Evolutionary conservation across 225 moss, liverwort and hornwort genomes (phyloP), one percentile per base, ranked within the genome.

Genomic region (Antitrichia curtipendula): DNA sequence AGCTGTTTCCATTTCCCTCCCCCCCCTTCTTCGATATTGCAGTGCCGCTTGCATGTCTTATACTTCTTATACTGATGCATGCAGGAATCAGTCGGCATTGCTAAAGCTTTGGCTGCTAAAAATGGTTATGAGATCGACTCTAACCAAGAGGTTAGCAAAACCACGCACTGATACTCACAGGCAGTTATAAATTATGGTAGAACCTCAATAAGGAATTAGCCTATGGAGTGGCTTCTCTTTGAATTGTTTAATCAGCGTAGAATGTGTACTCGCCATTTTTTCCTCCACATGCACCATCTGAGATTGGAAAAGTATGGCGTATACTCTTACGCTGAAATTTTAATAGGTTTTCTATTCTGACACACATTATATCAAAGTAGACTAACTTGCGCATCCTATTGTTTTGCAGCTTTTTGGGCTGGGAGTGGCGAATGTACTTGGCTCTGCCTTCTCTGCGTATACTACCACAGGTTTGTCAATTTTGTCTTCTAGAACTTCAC

Each of bases 21-120:
- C 12, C 2, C 45, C 13, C 24, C 3, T 7, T 4, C 68, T 36
- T 70, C 75, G 38, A 54, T 65, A 69, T 72, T 75, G 50, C 85
- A 82, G 45, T 29, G 68, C 53, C 36, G 20, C 50, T 86, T 40
- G 13, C 27, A 75, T 87, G n/a, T 34, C 62, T 83, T 66, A 90
- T 50, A 23, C 17, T 72, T 66, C 66, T 89, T 34, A 23, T 34
- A 70, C 85, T 80, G 69, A 14, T 80, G 85, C 61, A 36, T 66
- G 86, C 92, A 96, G 95, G 99, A 99, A 90, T 99, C 99, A 47
- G 96, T 96, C 34, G 97, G 96, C 65, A 96, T 97, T 88, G 99
- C 97, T 18, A 95, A 93, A 88, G 92, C 97, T 77, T 91, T 99
- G 93, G 99, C 97, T 83, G 91, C 95, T n/a, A 99, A 96, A 89